These are phyloP conservation scores for Gloeopeniophorella convolvens DNA, from an alignment of 768 basidiomycete species.

Conservation along the genomic window DNA sequence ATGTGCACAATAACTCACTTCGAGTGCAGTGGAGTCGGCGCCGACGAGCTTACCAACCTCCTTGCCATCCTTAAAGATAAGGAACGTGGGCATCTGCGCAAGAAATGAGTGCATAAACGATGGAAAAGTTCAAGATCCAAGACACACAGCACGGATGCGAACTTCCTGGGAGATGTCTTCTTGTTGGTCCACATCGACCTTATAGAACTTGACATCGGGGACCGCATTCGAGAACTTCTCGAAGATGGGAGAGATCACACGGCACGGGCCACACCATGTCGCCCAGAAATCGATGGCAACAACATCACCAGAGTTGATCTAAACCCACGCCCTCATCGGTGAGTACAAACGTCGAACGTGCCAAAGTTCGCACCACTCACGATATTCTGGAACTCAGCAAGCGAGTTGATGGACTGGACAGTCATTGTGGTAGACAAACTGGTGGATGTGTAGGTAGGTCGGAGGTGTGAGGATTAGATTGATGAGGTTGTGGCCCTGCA, in stretches of 20 bases:
- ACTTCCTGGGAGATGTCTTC: slow-evolving; percentile 48
- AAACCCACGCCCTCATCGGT: slow-evolving; percentile 16
- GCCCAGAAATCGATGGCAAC: slow-evolving; percentile 71
- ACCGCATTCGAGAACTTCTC: slow-evolving; percentile 42
- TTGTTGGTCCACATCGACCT: slow-evolving; percentile 65
- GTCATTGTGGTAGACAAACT: slow-evolving; percentile 27
- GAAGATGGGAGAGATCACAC: slow-evolving; percentile 56
- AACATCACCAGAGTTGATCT: slow-evolving; percentile 43
- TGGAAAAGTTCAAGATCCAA: not conserved
- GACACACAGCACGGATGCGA: slow-evolving; percentile 54
- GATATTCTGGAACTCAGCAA: slow-evolving; percentile 35
- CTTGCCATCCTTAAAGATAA: slow-evolving; percentile 31
- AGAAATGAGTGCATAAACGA: not conserved
- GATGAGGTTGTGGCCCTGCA: no score
- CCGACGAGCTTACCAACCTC: slow-evolving; percentile 40
- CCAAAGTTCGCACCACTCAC: slow-evolving; percentile 31
- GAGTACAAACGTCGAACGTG: not conserved
- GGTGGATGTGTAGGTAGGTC: no score
- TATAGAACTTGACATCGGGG: slow-evolving; percentile 52
- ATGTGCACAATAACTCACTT: slow-evolving; percentile 34
- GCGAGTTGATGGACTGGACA: slow-evolving; percentile 33
- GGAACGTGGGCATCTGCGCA: slow-evolving; percentile 41
- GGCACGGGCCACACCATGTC: slow-evolving; percentile 72
- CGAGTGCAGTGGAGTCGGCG: slow-evolving; percentile 36
- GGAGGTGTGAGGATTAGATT: no score